Conservation (phyloP, 495 filamentous ascomycete genomes). For the Lophiotrema nucula region DNA sequence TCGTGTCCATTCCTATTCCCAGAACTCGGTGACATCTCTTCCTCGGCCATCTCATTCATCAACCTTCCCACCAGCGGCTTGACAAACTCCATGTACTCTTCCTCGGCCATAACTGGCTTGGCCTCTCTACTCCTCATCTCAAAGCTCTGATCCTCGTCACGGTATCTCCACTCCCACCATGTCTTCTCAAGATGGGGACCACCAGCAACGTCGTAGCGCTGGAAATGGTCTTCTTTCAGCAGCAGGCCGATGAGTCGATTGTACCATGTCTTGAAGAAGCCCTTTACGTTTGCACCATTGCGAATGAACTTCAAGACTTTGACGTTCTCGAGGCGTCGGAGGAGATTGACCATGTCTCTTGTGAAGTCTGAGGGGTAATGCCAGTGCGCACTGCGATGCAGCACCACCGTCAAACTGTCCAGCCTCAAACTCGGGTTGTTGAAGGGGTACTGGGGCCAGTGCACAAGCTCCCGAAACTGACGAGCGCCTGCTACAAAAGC, state of each 20-base stretch:
- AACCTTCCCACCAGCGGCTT: slow-evolving; percentile 29
- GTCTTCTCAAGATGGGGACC: slow-evolving; percentile 24
- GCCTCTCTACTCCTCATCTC: slow-evolving; percentile 26
- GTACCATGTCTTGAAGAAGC: slow-evolving; percentile 38
- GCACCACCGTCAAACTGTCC: slow-evolving; percentile 33
- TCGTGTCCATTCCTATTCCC: no score
- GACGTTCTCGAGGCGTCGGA: slow-evolving; percentile 33
- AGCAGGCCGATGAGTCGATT: slow-evolving; percentile 38
- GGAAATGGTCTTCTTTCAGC: slow-evolving; percentile 37
- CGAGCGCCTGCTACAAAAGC: slow-evolving; percentile 30
- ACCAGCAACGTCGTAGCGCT: slow-evolving; percentile 28
- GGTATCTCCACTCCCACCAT: slow-evolving; percentile 41
- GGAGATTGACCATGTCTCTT: slow-evolving; percentile 29
- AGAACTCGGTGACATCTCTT: no score
- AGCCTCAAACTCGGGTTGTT: slow-evolving; percentile 27
- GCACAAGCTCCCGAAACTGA: slow-evolving; percentile 34
- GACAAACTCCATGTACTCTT: slow-evolving; percentile 35
- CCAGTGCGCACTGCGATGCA: slow-evolving; percentile 34
- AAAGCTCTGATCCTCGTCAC: slow-evolving; percentile 30
- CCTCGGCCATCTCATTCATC: slow-evolving; percentile 33
- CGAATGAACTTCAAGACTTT: slow-evolving; percentile 33
- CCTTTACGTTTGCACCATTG: slow-evolving; percentile 36
- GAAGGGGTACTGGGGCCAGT: slow-evolving; percentile 35
- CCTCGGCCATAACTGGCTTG: slow-evolving; percentile 32
- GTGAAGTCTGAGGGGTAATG: slow-evolving; percentile 37